Conservation (phyloP, 768 basidiomycete species). For the Mycena haematopus region DNA sequence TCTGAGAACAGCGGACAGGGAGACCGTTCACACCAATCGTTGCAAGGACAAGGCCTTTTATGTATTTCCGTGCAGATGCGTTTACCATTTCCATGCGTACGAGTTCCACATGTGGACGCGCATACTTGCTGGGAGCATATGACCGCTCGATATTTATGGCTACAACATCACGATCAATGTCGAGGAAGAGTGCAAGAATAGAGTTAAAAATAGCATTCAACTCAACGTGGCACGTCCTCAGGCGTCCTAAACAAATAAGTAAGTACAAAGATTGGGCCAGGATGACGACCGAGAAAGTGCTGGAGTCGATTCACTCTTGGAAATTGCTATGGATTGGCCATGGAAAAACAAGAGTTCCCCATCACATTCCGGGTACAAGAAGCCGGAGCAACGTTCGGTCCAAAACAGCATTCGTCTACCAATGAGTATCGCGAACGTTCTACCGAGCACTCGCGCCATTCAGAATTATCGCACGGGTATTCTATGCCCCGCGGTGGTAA, state of each 20-base stretch:
- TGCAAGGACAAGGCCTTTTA: background rate
- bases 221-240: no score
- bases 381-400: conserved; percentile 18
- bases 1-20: background rate
- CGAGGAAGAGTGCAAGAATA: background rate
- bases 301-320: no score
- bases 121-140: conserved; percentile 14
- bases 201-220: conserved; percentile 19
- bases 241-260: no score
- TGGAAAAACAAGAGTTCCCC: no score
- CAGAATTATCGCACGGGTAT: background rate
- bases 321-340: no score
- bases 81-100: background rate
- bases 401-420: background rate
- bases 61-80: background rate
- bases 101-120: background rate
- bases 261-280: background rate
- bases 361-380: no score
- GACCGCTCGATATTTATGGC: background rate
- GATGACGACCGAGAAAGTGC: no score
- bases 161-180: background rate
- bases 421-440: conserved; percentile 44
- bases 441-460: conserved; percentile 40
- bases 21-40: conserved; percentile 11
- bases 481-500: conserved; percentile 21